A percentile compares a stretch with the other conserved stretches of the same genome.
Evolutionary conservation across 352 stramenopile species (phyloP).

Genomic region (Thalassiosira hispida): DNA sequence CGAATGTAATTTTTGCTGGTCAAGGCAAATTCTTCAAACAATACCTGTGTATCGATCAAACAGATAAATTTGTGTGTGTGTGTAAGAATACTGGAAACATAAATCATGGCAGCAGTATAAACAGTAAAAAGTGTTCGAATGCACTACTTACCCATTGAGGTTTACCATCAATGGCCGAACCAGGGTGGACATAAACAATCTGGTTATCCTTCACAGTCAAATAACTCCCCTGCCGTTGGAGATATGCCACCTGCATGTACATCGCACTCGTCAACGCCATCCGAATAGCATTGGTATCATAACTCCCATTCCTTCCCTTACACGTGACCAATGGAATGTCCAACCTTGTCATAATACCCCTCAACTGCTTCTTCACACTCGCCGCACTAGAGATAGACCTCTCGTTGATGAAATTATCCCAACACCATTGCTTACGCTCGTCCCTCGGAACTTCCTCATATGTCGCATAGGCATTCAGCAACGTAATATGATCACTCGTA

Average conservation of each 20-base stretch:
- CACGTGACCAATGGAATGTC: conserved; percentile 84
- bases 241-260: conserved; percentile 97
- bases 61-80: conserved; percentile 1
- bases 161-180: conserved; percentile 94
- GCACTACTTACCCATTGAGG: conserved; percentile 89
- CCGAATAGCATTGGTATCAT: conserved; percentile 74
- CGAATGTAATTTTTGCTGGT: conserved; percentile 99
- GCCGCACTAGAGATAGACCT: conserved; percentile 92
- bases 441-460: conserved; percentile 89
- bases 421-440: conserved; percentile 93
- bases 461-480: conserved; percentile 98
- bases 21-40: conserved; percentile 99
- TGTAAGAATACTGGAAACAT: too few species aligned
- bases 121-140: too few species aligned
- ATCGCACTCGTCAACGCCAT: conserved; percentile 93
- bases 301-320: conserved; percentile 64
- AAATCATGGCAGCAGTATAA: too few species aligned
- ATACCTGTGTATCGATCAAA: conserved; percentile 56
- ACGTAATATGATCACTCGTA: conserved; percentile 96
- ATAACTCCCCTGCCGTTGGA: conserved; percentile 92
- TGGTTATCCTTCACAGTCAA: conserved; percentile 99
- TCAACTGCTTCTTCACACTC: conserved; percentile 95
- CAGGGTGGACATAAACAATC: conserved; percentile 96
- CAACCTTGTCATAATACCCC: conserved; percentile 87
- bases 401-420: conserved; percentile 97